phyloP scores from a whole-genome alignment of 2,329 filamentous ascomycete species.

The Nigrograna mackinnonii region DNA sequence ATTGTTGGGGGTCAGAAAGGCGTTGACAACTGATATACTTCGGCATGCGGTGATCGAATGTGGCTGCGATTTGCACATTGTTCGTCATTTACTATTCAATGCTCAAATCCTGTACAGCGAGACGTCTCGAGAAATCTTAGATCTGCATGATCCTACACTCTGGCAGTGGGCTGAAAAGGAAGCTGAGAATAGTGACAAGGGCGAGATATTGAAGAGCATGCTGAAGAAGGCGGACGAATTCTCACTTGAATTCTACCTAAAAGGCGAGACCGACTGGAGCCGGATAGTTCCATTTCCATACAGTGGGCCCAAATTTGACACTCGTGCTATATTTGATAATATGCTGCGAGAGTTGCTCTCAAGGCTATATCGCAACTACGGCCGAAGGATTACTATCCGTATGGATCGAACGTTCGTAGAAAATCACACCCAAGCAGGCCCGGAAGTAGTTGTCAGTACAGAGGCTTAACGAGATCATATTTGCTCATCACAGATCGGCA shows the following conservation, averaged over 20 bases:
- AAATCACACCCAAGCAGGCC: no score
- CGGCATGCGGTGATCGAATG: slow-evolving; percentile 33
- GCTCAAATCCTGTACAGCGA: slow-evolving; percentile 30
- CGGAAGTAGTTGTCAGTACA: no score
- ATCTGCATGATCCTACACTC: slow-evolving; percentile 36
- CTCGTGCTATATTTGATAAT: slow-evolving; percentile 23
- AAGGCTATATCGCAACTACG: slow-evolving; percentile 35
- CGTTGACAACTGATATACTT: slow-evolving; percentile 30
- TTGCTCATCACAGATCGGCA: no score
- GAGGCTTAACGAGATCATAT: no score
- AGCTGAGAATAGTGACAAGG: slow-evolving; percentile 12
- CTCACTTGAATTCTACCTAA: slow-evolving; percentile 36
- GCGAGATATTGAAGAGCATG: slow-evolving; percentile 32
- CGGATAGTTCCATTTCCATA: slow-evolving; percentile 39
- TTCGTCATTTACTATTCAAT: slow-evolving; percentile 38
- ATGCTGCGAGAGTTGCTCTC: slow-evolving; percentile 30
- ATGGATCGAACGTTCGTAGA: no score
- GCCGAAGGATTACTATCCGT: slow-evolving; percentile 38
- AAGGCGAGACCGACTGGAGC: slow-evolving; percentile 28
- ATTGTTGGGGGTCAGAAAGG: slow-evolving; percentile 30
- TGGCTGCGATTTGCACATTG: slow-evolving; percentile 28
- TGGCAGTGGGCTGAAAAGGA: slow-evolving; percentile 36
- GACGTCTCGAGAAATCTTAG: slow-evolving; percentile 17
- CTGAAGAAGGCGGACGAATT: slow-evolving; percentile 34
- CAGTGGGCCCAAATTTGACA: slow-evolving; percentile 35